phyloP scores from a whole-genome alignment of 345 rosid genomes.

The Lepidium africanum region DNA sequence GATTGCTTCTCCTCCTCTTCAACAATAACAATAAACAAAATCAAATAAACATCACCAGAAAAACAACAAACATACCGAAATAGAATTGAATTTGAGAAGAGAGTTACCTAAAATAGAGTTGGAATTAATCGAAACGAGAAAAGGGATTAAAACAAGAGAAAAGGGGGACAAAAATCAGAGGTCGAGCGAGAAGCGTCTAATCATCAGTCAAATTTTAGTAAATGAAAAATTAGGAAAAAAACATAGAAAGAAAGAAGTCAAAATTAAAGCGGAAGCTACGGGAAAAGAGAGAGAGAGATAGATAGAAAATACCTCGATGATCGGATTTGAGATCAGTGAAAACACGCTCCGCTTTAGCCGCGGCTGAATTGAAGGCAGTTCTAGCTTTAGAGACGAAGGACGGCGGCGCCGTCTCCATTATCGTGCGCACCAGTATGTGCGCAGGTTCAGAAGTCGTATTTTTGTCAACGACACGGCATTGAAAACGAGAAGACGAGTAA shows the following conservation, averaged over 20 bases:
- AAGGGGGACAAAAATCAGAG: conserved; percentile 14
- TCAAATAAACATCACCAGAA: conserved; percentile 5
- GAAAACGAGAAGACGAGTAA: background rate
- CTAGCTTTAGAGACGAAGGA: conserved; percentile 85
- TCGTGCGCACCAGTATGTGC: conserved; percentile 33
- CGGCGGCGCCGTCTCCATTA: conserved; percentile 49
- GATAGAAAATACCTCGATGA: conserved; percentile 52
- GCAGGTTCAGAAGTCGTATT: conserved; percentile 10
- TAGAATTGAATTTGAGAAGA: conserved; percentile 11
- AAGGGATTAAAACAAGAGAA: background rate
- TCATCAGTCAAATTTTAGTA: conserved; percentile 32
- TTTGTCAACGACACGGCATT: conserved; percentile 26
- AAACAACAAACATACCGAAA: background rate
- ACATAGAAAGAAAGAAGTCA: background rate
- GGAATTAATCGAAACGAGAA: background rate
- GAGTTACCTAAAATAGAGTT: conserved; percentile 16
- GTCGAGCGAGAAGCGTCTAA: conserved; percentile 1
- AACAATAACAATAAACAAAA: background rate
- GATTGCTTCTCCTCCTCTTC: conserved; percentile 52
- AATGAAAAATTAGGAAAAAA: conserved; percentile 7
- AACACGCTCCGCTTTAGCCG: conserved; percentile 97
- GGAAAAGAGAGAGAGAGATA: background rate
- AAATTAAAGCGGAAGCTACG: conserved; percentile 14
- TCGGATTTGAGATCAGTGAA: conserved; percentile 79
- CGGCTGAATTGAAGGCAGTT: conserved; percentile 89